A percentile compares a stretch with the other conserved stretches of the same genome.
phyloP scores from a whole-genome alignment of 345 rosid species.

The Pistacia integerrima region DNA sequence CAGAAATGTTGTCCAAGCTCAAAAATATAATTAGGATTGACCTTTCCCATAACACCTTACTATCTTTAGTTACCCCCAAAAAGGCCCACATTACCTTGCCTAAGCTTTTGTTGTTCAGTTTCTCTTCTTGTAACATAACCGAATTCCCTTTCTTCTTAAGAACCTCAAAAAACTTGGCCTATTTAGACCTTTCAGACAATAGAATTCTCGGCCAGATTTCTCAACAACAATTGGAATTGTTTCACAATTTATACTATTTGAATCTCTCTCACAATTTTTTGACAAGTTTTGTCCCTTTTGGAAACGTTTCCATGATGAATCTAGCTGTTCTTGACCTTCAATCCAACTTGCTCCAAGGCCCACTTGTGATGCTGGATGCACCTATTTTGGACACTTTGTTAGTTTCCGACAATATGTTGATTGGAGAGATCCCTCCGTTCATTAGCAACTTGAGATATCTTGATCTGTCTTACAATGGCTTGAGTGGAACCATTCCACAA shows the following conservation, averaged over 20 bases:
- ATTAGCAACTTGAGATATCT: too few relatives aligned
- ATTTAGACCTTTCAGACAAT: constrained; percentile 4
- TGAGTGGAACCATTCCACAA: too few relatives aligned
- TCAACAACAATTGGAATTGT: not conserved
- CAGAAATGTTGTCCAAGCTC: not conserved
- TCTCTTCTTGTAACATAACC: not conserved
- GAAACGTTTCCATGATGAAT: not conserved
- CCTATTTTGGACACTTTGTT: too few relatives aligned
- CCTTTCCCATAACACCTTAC: not conserved
- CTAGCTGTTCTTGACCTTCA: not conserved
- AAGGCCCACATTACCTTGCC: not conserved
- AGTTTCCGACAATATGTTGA: too few relatives aligned
- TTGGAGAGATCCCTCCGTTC: too few relatives aligned
- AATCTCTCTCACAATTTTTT: not conserved
- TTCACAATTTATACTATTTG: not conserved
- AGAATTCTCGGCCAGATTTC: not conserved
- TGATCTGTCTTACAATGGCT: too few relatives aligned
- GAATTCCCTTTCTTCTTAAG: not conserved
- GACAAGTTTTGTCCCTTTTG: not conserved
- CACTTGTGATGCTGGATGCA: not conserved
- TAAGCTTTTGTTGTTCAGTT: not conserved
- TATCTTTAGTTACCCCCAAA: not conserved
- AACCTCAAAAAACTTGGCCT: not conserved
- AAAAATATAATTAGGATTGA: not conserved
- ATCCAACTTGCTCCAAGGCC: constrained; percentile 18